Evolutionary conservation across 2,329 filamentous ascomycete species (phyloP).

Genomic region (Gaeumannomyces tritici): DNA sequence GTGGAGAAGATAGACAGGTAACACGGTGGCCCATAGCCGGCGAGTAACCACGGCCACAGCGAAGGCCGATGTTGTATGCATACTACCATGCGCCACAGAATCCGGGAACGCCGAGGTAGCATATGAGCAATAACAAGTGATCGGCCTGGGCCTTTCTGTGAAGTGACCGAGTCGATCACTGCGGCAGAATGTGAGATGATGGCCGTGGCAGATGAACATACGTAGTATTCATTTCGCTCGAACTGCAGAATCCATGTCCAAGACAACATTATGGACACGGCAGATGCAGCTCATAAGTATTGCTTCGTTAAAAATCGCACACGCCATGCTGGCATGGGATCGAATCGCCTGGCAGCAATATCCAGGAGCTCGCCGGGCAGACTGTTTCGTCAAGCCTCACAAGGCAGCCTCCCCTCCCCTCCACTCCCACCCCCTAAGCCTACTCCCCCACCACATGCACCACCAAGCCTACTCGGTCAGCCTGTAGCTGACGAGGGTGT

Average conservation of each 20-base stretch:
- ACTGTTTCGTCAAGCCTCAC: neutral
- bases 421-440: neutral
- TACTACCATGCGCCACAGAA: neutral
- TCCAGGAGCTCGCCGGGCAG: neutral
- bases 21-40: neutral
- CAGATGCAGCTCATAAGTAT: neutral
- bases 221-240: neutral
- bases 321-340: neutral
- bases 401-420: neutral
- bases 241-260: neutral
- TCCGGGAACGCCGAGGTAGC: neutral
- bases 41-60: neutral
- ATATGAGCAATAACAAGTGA: neutral
- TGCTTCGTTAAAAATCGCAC: neutral
- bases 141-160: neutral
- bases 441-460: too few relatives aligned
- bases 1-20: neutral
- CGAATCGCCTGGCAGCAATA: neutral
- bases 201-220: neutral
- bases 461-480: constrained; percentile 32
- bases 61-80: neutral
- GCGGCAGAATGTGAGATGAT: neutral
- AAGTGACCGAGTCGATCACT: too few relatives aligned
- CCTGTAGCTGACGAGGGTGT: constrained; percentile 91
- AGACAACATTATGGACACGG: neutral